Evolutionary conservation across 2,329 filamentous ascomycete species (phyloP), one percentile per base, ranked within the genome.

Genomic region (Hymenoscyphus fructigenus): DNA sequence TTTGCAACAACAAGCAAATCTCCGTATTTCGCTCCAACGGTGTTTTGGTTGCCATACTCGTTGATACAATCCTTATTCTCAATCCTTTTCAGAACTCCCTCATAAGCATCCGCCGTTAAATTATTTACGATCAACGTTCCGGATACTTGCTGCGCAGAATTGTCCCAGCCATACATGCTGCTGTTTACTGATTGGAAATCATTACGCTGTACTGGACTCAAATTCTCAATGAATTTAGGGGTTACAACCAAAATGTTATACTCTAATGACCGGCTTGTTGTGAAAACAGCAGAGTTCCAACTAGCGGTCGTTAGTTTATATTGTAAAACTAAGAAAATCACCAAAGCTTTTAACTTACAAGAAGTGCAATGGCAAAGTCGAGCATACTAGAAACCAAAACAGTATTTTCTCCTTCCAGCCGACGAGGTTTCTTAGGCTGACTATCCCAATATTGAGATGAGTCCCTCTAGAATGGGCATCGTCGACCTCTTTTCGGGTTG

Each of bases 401-500:
- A 69, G 28, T 1, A 63, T 53, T 32, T 64, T 69, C 60, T 70
- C 65, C 57, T 62, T 69, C 56, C 67, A 64, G 58, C 65, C 56
- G 10, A 63, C 65, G 15, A 80, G 41, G 65, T 81, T 83, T 1
- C 79, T 72, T 1, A 77, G 26, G 38, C 79, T 81, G 5, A 77
- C 72, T 1, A 82, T 70, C 0, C 83, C 81, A 57, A 83, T 79
- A 36, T 81, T 78, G 0, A 84, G 70, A 77, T 78, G 80, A 15
- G 68, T 73, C 1, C 75, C 72, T 56, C 71, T 67, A 0, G 68
- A 62, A 72, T 87, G 84, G 0, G 82, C 82, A 7, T 67, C 67
- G 60, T 86, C 79, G 12, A 85, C 70, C 32, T 86, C 82, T 9
- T 71, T 66, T 28, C 84, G 73, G 0, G 80, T 84, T 0, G 84